These are phyloP conservation scores for Tubosaeta sp. DNA, from an alignment of 768 basidiomycete species.

Conservation along the genomic window DNA sequence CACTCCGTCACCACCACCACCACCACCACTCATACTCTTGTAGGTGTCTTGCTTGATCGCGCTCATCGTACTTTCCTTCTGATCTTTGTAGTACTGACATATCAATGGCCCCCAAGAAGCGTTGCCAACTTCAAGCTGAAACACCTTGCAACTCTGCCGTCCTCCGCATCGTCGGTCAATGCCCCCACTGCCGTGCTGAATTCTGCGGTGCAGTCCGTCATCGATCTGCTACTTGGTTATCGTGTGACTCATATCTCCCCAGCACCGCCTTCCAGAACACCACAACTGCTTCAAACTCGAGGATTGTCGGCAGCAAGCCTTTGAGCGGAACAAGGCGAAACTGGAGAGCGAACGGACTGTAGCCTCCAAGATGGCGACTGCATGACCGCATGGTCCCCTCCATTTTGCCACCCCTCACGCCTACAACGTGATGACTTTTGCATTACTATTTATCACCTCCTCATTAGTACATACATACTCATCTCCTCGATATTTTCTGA, in stretches of 20 bases:
- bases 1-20: not conserved
- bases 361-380: constrained; percentile 80
- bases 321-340: constrained; percentile 82
- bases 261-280: constrained; percentile 90
- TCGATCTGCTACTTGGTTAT: not conserved
- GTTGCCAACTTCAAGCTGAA: constrained; percentile 65
- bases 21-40: not conserved
- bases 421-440: constrained; percentile 19
- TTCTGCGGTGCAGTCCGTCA: constrained; percentile 73
- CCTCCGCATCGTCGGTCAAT: constrained; percentile 80
- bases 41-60: not conserved
- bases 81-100: constrained; percentile 8
- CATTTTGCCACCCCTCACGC: constrained; percentile 9
- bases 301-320: constrained; percentile 83
- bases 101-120: constrained; percentile 79
- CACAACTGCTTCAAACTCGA: constrained; percentile 81
- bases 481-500: constrained; percentile 7
- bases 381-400: constrained; percentile 35
- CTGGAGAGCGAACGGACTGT: constrained; percentile 86
- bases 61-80: not conserved
- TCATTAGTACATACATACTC: constrained; percentile 16
- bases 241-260: constrained; percentile 10
- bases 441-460: constrained; percentile 27
- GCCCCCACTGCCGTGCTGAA: constrained; percentile 70
- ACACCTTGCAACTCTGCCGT: constrained; percentile 68